Evolutionary conservation across 208 protist genomes (phyloP), one percentile per base, ranked within the genome.

Genomic region (Vickermania spadyakhi): DNA sequence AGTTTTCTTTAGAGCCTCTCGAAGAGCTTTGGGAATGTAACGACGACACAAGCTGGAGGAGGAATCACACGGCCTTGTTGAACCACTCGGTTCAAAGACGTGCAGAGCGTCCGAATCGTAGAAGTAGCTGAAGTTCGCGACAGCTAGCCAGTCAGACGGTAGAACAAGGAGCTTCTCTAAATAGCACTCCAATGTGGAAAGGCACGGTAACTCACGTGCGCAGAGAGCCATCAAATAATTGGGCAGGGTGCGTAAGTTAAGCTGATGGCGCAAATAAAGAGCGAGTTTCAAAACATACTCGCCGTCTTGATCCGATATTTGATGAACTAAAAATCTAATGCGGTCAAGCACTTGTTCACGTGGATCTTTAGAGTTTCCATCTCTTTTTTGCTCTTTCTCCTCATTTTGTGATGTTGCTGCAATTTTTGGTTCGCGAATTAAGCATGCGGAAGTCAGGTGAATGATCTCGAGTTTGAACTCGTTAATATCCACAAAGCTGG

Each of bases 81-180:
- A n/a, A n/a, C n/a, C n/a, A n/a, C n/a, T n/a, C 36, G 36, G 36
- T 7, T n/a, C 11, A 22, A 23, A 28, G 51, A 23, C 13, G 26
- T 18, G 21, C n/a, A 28, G 51, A 7, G 5, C 26, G 26, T 85
- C 76, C 25, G 52, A 73, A 60, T 87, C 81, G 52, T 70, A 66
- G 31, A 74, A 79, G 66, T 81, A 81, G 0, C 82, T 91, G 30
- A 96, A 86, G 42, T 79, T 79, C 0, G 91, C 89, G n/a, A 97
- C 79, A 0, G 90, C 71, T 31, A 98, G 73, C 94, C 94, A 98
- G 75, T 98, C 97, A 2, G 79, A 86, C 1, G 95, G 96, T 31
- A 98, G 73, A 42, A 73, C 56, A 14, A 98, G 66, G 28, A 86
- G 73, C 26, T 64, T 52, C n/a, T 69, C 65, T 64, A 97, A 84